Conservation (phyloP, 257 asterid genomes). For the Galeopsis tetrahit region DNA sequence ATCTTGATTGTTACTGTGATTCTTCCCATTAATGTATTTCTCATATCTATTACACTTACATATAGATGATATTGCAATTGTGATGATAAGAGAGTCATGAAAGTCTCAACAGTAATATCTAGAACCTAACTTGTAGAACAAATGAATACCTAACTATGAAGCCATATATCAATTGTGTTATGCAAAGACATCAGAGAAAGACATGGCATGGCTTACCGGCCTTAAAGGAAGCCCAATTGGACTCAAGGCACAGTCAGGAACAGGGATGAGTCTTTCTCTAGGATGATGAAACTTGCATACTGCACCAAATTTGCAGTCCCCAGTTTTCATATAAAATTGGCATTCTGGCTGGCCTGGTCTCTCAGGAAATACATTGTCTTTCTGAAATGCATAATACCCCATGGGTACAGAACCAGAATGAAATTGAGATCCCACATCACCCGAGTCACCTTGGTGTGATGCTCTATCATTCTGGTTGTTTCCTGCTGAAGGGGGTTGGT, state of each 20-base stretch:
- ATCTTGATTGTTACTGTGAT: neutral
- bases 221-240: constrained; percentile 93
- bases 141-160: constrained; percentile 19
- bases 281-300: constrained; percentile 97
- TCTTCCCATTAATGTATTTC: neutral
- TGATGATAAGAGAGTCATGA: constrained; percentile 12
- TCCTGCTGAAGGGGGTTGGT: constrained; percentile 64
- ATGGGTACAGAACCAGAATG: constrained; percentile 65
- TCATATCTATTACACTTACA: neutral
- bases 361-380: constrained; percentile 88
- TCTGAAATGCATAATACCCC: constrained; percentile 76
- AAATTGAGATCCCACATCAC: constrained; percentile 57
- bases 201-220: constrained; percentile 61
- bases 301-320: constrained; percentile 96
- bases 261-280: constrained; percentile 76
- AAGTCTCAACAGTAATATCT: neutral
- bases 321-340: constrained; percentile 95
- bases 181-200: constrained; percentile 33
- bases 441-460: constrained; percentile 56
- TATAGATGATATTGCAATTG: neutral
- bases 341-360: constrained; percentile 98
- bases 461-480: constrained; percentile 56
- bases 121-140: constrained; percentile 20
- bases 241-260: constrained; percentile 90
- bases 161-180: constrained; percentile 14